Conservation (phyloP, 2,329 filamentous ascomycete species). For the Allantophomopsis cytisporea region DNA sequence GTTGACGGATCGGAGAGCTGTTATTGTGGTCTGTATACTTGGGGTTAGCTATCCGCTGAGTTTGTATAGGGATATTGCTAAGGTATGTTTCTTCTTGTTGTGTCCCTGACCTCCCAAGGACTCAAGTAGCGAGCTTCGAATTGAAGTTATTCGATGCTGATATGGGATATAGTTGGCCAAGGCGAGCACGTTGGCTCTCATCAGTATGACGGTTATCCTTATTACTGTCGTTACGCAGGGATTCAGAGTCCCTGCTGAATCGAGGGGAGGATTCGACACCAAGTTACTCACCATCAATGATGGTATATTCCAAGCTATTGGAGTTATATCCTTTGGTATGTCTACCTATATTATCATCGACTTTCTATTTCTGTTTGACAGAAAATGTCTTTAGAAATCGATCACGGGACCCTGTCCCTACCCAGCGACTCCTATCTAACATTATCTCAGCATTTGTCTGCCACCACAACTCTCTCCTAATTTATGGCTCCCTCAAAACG, state of each 20-base stretch:
- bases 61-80: slow-evolving; percentile 91
- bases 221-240: slow-evolving; percentile 80
- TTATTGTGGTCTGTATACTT: slow-evolving; percentile 80
- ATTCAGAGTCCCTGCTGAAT: slow-evolving; percentile 55
- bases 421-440: not conserved
- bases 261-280: slow-evolving; percentile 56
- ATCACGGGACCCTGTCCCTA: not conserved
- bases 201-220: slow-evolving; percentile 88
- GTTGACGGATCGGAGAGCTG: slow-evolving; percentile 65
- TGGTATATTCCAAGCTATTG: slow-evolving; percentile 90
- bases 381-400: slow-evolving; percentile 15
- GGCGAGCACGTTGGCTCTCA: slow-evolving; percentile 81
- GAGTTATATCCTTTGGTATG: slow-evolving; percentile 92
- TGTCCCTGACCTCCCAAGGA: not conserved
- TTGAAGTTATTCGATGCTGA: too few species aligned
- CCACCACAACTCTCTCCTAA: slow-evolving; percentile 92
- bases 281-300: slow-evolving; percentile 66
- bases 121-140: not conserved
- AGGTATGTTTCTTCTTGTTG: slow-evolving; percentile 39
- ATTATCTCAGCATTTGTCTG: slow-evolving; percentile 43
- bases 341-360: not conserved
- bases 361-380: slow-evolving; percentile 2
- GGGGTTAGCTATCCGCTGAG: slow-evolving; percentile 84
- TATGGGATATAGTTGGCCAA: slow-evolving; percentile 60
- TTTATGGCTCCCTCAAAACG: slow-evolving; percentile 88